Base-by-base conservation (phyloP, 108 stramenopile genomes). In the Fistulifera pelliculosa region DNA sequence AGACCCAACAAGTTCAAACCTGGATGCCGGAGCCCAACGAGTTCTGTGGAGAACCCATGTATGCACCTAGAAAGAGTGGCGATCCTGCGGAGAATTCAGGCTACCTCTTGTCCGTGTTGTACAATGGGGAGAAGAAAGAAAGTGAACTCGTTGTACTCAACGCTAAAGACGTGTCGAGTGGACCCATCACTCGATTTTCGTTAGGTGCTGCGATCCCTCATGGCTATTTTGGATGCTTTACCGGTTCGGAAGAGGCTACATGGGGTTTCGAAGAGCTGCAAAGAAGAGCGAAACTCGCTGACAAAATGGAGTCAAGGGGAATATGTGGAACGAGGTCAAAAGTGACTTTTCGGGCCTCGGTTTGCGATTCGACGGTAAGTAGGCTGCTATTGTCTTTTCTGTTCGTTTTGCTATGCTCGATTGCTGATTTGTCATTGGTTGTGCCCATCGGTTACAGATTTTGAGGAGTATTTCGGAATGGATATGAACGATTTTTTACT, bases 21-120 rank as follows among this genome's bases (percentile, higher is more conserved):
- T 87, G 85, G 85, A 76, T 80, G 56, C 85, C 85, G 28, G 70
- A 83, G 44, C 50, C 57, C 18, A 54, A 76, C 40, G 83, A 91
- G 54, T 91, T 87, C 56, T 87, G 85, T 56, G 90, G 90, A 18
- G 90, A 91, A 56, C 90, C 90, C 43, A 85, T 84, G 81, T 91
- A 72, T 73, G 90, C 83, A 27, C 62, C 66, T 23, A 69, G 66
- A 56, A 47, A 49, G 26, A 55, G 51, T 26, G 73, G 61, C 26
- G 62, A 62, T 2, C 53, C 16, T 10, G 15, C 47, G 7, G 79
- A 77, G 57, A 80, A 85, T 52, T 77, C 64, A 47, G 85, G 85
- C 1, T 91, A 91, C 62, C 52, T 91, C 28, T 52, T 91, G 38
- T 64, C 83, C 24, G 71, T 81, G 13, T 31, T 85, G 17, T 82